Evolutionary conservation across 1,284 basidiomycete genomes (phyloP).

Genomic region (Moniliophthora roreri): DNA sequence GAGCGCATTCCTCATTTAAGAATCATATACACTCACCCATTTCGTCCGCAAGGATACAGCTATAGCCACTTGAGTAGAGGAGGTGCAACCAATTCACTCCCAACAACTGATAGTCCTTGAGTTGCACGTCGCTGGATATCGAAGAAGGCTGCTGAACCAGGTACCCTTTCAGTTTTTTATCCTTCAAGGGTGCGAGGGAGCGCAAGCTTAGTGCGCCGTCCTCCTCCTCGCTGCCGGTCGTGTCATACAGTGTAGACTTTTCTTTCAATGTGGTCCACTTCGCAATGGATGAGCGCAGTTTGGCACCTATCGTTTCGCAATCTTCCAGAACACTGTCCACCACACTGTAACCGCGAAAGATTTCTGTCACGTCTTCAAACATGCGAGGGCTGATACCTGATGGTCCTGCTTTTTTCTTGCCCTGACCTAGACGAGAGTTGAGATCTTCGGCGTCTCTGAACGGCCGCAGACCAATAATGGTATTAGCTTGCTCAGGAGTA

Average conservation of each 20-base stretch:
- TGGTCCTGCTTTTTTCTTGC: slow-evolving; percentile 77
- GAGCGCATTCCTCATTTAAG: neutral
- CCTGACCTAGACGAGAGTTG: slow-evolving; percentile 76
- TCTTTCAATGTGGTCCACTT: slow-evolving; percentile 65
- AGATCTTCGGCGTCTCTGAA: slow-evolving; percentile 82
- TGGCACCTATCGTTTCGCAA: slow-evolving; percentile 84
- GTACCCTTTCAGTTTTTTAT: slow-evolving; percentile 56
- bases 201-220: slow-evolving; percentile 64
- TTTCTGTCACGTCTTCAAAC: slow-evolving; percentile 87
- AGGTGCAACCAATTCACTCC: slow-evolving; percentile 98
- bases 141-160: slow-evolving; percentile 76
- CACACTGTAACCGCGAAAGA: slow-evolving; percentile 88
- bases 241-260: no score
- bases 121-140: slow-evolving; percentile 67
- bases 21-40: slow-evolving; percentile 70
- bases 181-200: slow-evolving; percentile 43
- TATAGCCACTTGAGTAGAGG: slow-evolving; percentile 78
- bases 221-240: slow-evolving; percentile 40
- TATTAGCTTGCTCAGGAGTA: slow-evolving; percentile 76
- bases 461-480: slow-evolving; percentile 81
- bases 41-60: slow-evolving; percentile 97
- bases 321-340: slow-evolving; percentile 89
- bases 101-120: slow-evolving; percentile 97
- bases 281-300: slow-evolving; percentile 67
- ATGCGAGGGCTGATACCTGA: slow-evolving; percentile 85